Conservation (phyloP, 805 yeast genomes). For the Ogataea saltuana region DNA sequence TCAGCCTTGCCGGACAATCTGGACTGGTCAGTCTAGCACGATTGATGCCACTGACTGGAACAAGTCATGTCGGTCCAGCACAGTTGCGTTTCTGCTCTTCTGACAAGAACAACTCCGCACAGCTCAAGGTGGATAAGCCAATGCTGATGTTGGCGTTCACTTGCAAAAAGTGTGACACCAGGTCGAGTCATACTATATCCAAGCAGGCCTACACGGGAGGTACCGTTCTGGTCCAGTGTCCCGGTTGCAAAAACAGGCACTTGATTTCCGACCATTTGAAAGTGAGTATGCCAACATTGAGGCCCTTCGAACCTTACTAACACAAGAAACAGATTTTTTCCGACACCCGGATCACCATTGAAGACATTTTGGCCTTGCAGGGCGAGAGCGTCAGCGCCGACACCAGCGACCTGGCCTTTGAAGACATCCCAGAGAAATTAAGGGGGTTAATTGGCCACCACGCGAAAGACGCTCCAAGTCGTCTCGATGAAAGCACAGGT, state of each 20-base stretch:
- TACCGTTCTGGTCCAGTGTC: constrained; percentile 87
- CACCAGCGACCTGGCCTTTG: constrained; percentile 68
- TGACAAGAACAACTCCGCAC: constrained; percentile 10
- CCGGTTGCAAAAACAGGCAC: constrained; percentile 86
- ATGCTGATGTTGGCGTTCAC: constrained; percentile 87
- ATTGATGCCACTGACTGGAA: too few relatives aligned
- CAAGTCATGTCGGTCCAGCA: too few relatives aligned
- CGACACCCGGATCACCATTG: constrained; percentile 75
- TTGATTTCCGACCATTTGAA: constrained; percentile 85
- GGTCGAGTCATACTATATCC: constrained; percentile 88
- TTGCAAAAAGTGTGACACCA: constrained; percentile 79
- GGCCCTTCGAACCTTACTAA: constrained; percentile 15
- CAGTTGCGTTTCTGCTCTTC: constrained; percentile 2
- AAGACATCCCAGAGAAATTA: constrained; percentile 62
- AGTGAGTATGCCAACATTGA: constrained; percentile 32
- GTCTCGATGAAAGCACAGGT: constrained; percentile 20
- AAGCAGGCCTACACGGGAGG: constrained; percentile 90
- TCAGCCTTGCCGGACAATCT: too few relatives aligned
- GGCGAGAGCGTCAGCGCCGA: constrained; percentile 73
- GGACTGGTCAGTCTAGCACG: too few relatives aligned
- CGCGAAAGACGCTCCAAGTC: constrained; percentile 67
- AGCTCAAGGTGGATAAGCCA: constrained; percentile 67
- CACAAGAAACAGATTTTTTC: constrained; percentile 56
- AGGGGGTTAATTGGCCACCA: constrained; percentile 56
- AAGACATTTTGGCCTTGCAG: constrained; percentile 71